Conservation (phyloP, 1,284 basidiomycete species). For the Ceratobasidium sp. region DNA sequence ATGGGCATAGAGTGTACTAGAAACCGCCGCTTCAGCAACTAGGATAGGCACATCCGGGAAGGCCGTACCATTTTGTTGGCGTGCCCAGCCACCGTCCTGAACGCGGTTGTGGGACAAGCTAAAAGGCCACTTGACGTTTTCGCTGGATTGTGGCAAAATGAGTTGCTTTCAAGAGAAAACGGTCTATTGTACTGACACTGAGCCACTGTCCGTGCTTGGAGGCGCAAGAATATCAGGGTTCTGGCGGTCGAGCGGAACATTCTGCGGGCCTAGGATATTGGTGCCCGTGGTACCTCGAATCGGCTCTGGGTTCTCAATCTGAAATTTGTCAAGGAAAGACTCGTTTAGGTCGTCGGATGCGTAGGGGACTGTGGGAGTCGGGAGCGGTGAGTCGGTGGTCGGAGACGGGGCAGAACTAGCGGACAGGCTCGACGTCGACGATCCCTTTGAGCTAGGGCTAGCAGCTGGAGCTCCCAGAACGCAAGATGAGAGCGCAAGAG, state of each 20-base stretch:
- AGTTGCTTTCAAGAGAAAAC: neutral
- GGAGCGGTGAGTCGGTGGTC: neutral
- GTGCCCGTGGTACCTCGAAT: neutral
- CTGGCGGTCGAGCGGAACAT: slow-evolving; percentile 64
- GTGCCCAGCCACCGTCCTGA: no score
- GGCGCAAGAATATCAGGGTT: slow-evolving; percentile 61
- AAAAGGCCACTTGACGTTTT: slow-evolving; percentile 78
- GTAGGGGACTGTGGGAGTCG: slow-evolving; percentile 40
- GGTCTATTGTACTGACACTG: slow-evolving; percentile 60
- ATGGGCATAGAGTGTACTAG: slow-evolving; percentile 64
- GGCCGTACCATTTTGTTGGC: slow-evolving; percentile 74
- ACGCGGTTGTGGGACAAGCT: slow-evolving; percentile 73
- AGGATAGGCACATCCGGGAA: no score
- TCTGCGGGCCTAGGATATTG: slow-evolving; percentile 61
- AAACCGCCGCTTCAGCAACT: slow-evolving; percentile 44
- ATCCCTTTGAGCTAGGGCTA: no score
- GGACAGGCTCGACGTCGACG: no score
- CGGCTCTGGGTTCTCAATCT: slow-evolving; percentile 3
- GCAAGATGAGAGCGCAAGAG: no score
- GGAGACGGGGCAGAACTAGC: neutral
- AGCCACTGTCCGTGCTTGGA: slow-evolving; percentile 60
- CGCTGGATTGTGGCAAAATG: slow-evolving; percentile 53
- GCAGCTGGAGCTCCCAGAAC: no score
- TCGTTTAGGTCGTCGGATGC: slow-evolving; percentile 38
- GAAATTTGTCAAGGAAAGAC: slow-evolving; percentile 33